A percentile compares a stretch with the other conserved stretches of the same genome.
Evolutionary conservation across 768 basidiomycete genomes (phyloP).

Genomic region (Lactarius pseudohatsudake): DNA sequence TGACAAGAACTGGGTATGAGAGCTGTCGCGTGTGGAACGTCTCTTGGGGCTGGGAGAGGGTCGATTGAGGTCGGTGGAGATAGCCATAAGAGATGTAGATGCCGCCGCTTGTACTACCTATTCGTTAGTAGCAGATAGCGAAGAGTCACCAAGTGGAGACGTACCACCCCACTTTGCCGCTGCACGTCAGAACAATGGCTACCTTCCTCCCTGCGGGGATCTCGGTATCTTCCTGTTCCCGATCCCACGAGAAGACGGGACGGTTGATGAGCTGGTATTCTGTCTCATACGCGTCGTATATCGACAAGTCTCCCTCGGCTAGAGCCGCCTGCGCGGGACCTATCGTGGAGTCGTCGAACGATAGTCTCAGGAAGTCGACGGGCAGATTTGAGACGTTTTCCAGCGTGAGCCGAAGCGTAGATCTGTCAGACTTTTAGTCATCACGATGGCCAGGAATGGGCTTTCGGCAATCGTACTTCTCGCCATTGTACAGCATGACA

Average conservation of each 20-base stretch:
- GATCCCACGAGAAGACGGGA: conserved; percentile 79
- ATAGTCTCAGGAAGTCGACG: conserved; percentile 81
- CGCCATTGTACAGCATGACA: conserved; percentile 93
- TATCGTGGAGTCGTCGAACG: conserved; percentile 90
- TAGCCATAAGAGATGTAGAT: conserved; percentile 84
- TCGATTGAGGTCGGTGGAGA: conserved; percentile 47
- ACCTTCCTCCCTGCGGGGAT: conserved; percentile 72
- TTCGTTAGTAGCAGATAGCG: conserved; percentile 8
- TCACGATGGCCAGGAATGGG: background rate
- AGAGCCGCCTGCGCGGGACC: conserved; percentile 72
- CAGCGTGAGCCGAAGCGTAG: conserved; percentile 77
- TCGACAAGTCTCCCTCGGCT: conserved; percentile 74
- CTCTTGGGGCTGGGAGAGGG: conserved; percentile 38
- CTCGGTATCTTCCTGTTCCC: conserved; percentile 44
- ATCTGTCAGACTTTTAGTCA: conserved; percentile 47
- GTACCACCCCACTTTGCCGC: conserved; percentile 92
- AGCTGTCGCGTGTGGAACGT: conserved; percentile 86
- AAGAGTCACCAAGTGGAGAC: conserved; percentile 33
- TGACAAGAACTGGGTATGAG: conserved; percentile 85
- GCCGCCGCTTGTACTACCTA: conserved; percentile 65
- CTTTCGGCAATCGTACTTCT: conserved; percentile 54
- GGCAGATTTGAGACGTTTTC: conserved; percentile 86
- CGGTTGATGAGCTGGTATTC: conserved; percentile 76
- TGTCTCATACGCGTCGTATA: conserved; percentile 88
- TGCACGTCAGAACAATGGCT: conserved; percentile 68